Conservation (phyloP, 192 early-diverging fungal species). For the Phlyctochytrium bullatum region DNA sequence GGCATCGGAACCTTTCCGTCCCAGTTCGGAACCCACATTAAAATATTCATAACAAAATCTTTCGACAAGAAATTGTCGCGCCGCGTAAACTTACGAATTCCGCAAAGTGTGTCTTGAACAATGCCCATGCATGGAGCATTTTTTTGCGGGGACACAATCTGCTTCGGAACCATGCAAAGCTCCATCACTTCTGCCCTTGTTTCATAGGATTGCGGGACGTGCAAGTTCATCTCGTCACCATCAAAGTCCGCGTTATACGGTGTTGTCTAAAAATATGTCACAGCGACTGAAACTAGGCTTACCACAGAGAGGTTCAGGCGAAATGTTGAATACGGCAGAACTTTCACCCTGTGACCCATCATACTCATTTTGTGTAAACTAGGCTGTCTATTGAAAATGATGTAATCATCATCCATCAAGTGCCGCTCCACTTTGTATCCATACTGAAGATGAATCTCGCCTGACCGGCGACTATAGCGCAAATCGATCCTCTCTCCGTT, state of each 20-base stretch:
- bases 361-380: slow-evolving; percentile 99
- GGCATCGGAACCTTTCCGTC: slow-evolving; percentile 90
- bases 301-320: slow-evolving; percentile 91
- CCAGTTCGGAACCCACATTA: slow-evolving; percentile 96
- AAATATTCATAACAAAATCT: slow-evolving; percentile 93
- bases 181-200: slow-evolving; percentile 92
- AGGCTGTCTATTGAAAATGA: slow-evolving; percentile 99
- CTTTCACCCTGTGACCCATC: slow-evolving; percentile 97
- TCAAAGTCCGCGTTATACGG: slow-evolving; percentile 99
- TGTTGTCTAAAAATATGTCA: slow-evolving; percentile 53
- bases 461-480: slow-evolving; percentile 77
- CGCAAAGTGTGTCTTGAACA: slow-evolving; percentile 98
- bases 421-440: slow-evolving; percentile 96
- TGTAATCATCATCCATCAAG: slow-evolving; percentile 89
- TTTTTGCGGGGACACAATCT: slow-evolving; percentile 95
- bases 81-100: slow-evolving; percentile 90
- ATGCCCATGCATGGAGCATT: slow-evolving; percentile 99
- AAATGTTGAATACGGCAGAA: slow-evolving; percentile 99
- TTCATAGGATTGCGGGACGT: slow-evolving; percentile 96
- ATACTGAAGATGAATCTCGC: slow-evolving; percentile 82
- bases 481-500: slow-evolving; percentile 92
- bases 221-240: slow-evolving; percentile 99
- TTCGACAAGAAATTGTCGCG: slow-evolving; percentile 84
- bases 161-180: slow-evolving; percentile 97
- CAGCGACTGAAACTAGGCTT: neutral